These are phyloP conservation scores for Cornus suecica DNA, from an alignment of 148 eudicot species.

Conservation along the genomic window DNA sequence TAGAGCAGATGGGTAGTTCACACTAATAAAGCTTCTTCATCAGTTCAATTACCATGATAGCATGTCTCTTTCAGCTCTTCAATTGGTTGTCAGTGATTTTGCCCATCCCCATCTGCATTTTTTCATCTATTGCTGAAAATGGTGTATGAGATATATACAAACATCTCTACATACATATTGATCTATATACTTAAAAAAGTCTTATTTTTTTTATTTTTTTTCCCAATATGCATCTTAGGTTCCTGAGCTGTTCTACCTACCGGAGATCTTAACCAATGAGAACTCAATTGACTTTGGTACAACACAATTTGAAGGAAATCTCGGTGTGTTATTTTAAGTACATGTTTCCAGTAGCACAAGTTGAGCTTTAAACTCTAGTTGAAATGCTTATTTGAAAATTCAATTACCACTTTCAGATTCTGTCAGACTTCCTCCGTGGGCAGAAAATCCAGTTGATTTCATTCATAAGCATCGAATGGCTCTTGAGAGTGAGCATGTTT, in stretches of 20 bases:
- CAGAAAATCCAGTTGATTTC: conserved; percentile 82
- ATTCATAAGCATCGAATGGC: conserved; percentile 92
- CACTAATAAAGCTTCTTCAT: background rate
- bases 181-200: background rate
- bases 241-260: conserved; percentile 96
- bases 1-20: no score
- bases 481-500: conserved; percentile 97
- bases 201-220: background rate
- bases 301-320: conserved; percentile 88
- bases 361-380: background rate
- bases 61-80: background rate
- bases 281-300: conserved; percentile 93
- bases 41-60: background rate
- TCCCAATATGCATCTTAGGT: conserved; percentile 45
- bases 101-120: background rate
- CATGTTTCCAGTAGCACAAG: conserved; percentile 8
- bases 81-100: background rate
- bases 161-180: background rate
- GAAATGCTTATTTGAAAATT: background rate
- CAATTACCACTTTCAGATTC: conserved; percentile 45
- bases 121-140: background rate
- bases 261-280: conserved; percentile 79
- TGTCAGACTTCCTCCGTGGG: conserved; percentile 95
- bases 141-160: background rate
- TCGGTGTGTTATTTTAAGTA: conserved; percentile 48